Evolutionary conservation across 2,329 filamentous ascomycete genomes (phyloP).

Genomic region (Septoria petroselini): DNA sequence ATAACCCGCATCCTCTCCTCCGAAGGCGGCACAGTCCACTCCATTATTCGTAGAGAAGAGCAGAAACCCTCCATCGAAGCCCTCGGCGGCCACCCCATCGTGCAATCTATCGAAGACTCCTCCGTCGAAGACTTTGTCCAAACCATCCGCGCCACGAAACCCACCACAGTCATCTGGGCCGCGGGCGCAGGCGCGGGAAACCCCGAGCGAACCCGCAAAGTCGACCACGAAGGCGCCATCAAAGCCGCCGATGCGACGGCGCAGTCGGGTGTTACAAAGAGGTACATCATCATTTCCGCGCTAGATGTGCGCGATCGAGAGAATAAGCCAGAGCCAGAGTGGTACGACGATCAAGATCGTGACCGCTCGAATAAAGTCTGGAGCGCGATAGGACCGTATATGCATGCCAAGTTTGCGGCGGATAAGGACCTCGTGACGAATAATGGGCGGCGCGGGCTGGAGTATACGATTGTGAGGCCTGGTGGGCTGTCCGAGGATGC

Average conservation of each 20-base stretch:
- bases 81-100: slow-evolving; percentile 45
- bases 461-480: slow-evolving; percentile 49
- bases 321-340: slow-evolving; percentile 41
- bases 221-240: slow-evolving; percentile 63
- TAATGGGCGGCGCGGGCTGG: slow-evolving; percentile 41
- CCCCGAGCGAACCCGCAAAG: slow-evolving; percentile 54
- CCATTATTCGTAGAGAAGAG: slow-evolving; percentile 31
- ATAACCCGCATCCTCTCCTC: slow-evolving; percentile 35
- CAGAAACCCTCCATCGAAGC: slow-evolving; percentile 40
- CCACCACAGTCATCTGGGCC: slow-evolving; percentile 38
- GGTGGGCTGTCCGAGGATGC: slow-evolving; percentile 47
- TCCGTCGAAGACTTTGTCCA: slow-evolving; percentile 40
- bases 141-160: slow-evolving; percentile 38
- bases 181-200: slow-evolving; percentile 40
- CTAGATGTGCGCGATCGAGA: slow-evolving; percentile 52
- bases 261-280: slow-evolving; percentile 52
- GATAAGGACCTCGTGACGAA: slow-evolving; percentile 42
- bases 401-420: slow-evolving; percentile 45
- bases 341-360: slow-evolving; percentile 45
- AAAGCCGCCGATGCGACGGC: slow-evolving; percentile 61
- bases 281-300: slow-evolving; percentile 65
- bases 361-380: slow-evolving; percentile 41
- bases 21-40: slow-evolving; percentile 34
- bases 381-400: slow-evolving; percentile 42
- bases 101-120: slow-evolving; percentile 45